Evolutionary conservation across 1,284 basidiomycete species (phyloP).

Genomic region (Filobasidium uniguttulatum): DNA sequence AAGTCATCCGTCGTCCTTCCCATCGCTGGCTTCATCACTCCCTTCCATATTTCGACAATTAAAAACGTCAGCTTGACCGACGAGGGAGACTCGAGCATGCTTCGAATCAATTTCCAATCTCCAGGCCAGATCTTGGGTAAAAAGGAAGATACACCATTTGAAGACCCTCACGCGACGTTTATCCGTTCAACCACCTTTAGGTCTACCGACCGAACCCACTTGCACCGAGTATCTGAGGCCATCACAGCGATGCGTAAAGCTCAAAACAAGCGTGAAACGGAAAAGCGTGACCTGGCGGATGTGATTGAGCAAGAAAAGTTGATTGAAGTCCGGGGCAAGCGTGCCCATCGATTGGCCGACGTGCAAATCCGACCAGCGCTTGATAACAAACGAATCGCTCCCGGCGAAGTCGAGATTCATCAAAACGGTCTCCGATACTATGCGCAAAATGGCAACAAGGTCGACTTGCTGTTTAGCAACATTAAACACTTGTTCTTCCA

Average conservation of each 20-base stretch:
- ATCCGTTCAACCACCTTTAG: conserved; percentile 91
- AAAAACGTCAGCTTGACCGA: conserved; percentile 98
- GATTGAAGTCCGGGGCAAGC: conserved; percentile 60
- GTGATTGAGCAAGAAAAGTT: conserved; percentile 90
- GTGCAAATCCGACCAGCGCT: conserved; percentile 87
- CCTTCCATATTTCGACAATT: conserved; percentile 96
- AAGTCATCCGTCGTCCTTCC: conserved; percentile 81
- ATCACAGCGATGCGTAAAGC: conserved; percentile 95
- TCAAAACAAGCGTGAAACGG: conserved; percentile 90
- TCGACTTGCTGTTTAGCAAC: conserved; percentile 91
- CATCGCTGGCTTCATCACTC: conserved; percentile 87
- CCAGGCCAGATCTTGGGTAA: conserved; percentile 95
- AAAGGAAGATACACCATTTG: conserved; percentile 98
- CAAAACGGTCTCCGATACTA: conserved; percentile 92
- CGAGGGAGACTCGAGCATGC: conserved; percentile 84
- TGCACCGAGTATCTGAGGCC: conserved; percentile 75
- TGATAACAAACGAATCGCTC: conserved; percentile 72
- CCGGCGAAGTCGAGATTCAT: conserved; percentile 94
- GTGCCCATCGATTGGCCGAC: conserved; percentile 72
- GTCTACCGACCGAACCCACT: conserved; percentile 74
- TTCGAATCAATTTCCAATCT: conserved; percentile 97
- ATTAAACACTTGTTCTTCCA: conserved; percentile 99
- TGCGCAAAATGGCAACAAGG: conserved; percentile 78
- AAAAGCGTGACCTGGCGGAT: conserved; percentile 96
- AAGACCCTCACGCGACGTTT: conserved; percentile 93